Evolutionary conservation across 163 green algal species (phyloP).

Genomic region (Chlorella variabilis): DNA sequence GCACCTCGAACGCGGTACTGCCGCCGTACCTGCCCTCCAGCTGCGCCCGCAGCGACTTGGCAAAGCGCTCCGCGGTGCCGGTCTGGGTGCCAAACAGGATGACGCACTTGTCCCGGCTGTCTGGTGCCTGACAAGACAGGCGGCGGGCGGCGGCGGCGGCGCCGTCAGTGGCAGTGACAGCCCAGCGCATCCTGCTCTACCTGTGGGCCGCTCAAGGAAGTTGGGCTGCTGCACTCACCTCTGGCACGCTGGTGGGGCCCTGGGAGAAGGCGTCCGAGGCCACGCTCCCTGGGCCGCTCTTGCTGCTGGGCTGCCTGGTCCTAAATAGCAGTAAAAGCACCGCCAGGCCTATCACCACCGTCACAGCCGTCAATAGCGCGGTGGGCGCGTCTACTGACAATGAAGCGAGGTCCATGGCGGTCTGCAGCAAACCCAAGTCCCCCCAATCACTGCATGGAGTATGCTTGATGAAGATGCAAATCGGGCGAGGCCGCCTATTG

Average conservation of each 20-base stretch:
- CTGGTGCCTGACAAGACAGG: neutral
- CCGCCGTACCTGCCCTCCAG: conserved; percentile 71
- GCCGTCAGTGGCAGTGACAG: too few relatives aligned
- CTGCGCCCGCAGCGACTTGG: conserved; percentile 85
- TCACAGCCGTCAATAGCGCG: neutral
- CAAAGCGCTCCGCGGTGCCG: conserved; percentile 95
- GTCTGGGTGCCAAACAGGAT: conserved; percentile 92
- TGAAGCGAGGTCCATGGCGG: neutral
- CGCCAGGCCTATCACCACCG: neutral
- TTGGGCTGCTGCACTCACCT: too few relatives aligned
- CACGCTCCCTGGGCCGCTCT: neutral
- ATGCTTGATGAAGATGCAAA: neutral
- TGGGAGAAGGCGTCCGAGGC: neutral
- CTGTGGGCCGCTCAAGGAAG: too few relatives aligned
- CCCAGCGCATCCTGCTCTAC: too few relatives aligned
- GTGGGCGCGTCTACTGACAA: neutral
- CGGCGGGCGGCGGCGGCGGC: too few relatives aligned
- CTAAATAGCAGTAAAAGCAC: neutral
- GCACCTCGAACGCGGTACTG: conserved; percentile 48
- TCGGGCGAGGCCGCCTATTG: too few relatives aligned
- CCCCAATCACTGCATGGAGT: neutral
- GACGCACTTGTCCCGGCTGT: conserved; percentile 22
- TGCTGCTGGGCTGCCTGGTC: neutral
- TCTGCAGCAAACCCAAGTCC: neutral
- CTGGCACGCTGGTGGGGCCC: neutral